Conservation (phyloP, 345 rosid species). For the Cardamine chenopodiifolia region DNA sequence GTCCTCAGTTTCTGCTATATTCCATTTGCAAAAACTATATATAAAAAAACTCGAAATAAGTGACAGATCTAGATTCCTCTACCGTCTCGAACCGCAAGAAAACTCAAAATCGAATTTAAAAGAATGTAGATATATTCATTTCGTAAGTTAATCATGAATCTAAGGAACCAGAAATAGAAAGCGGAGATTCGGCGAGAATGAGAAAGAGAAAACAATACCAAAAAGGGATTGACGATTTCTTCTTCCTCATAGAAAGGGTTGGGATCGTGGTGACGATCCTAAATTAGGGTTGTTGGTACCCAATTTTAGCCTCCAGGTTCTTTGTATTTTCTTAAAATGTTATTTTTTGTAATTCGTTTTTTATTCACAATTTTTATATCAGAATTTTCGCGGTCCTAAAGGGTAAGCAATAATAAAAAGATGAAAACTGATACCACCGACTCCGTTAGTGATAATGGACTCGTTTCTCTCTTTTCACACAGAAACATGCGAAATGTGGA, state of each 20-base stretch:
- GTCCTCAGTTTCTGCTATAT: conserved; percentile 1
- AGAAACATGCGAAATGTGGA: no score
- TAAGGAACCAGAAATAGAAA: neutral
- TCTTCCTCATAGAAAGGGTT: conserved; percentile 84
- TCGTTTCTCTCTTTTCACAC: no score
- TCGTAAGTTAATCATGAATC: neutral
- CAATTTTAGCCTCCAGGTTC: no score
- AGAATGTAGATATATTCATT: neutral
- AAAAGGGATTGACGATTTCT: conserved; percentile 90
- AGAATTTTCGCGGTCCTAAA: no score
- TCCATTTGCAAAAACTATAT: neutral
- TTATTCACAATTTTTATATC: no score
- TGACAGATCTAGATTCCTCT: conserved; percentile 25
- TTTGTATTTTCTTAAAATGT: no score
- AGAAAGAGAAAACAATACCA: conserved; percentile 51
- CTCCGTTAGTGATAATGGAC: no score
- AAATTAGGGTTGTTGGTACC: no score
- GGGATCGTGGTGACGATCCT: conserved; percentile 89
- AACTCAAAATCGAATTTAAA: neutral
- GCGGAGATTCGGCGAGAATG: conserved; percentile 42
- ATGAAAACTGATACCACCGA: no score
- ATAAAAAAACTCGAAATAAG: neutral
- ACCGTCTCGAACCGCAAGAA: neutral
- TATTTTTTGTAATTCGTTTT: no score
- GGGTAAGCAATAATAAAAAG: no score